Base-by-base conservation (phyloP, 164 flowering plant species). In the Piper betle region DNA sequence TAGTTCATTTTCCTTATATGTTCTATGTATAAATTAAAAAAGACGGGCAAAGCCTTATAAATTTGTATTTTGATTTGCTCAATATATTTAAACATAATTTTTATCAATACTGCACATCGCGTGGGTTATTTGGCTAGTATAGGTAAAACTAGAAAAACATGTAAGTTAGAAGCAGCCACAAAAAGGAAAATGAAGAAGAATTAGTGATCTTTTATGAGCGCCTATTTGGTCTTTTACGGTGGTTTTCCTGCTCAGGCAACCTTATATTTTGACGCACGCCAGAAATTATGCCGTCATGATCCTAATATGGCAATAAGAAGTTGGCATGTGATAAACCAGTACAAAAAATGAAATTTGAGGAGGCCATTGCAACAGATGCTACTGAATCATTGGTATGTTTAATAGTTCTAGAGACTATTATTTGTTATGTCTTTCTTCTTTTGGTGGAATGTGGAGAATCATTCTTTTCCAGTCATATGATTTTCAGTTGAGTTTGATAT, bases 271-370 rank as follows among this genome's bases (percentile, higher is more conserved):
- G 53, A 43, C 20, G 46, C 69, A 93, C 96, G 94, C 90, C 55
- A 90, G 88, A 75, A 88, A 66, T 53, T 88, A 56, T 69, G 79
- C 72, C 99, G 97, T 55, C 90, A 93, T 80, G 97, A 93, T 79
- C 94, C 92, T 63, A 95, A 93, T 78, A n/a, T n/a, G 99, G 97
- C 46, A 52, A 86, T 19, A 90, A 80, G 75, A 93, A 93, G 76
- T 68, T 93, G 76, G 99, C 90, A 74, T 93, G 99, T 74, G 99
- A 93, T 70, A 93, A 88, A 69, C 92, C 96, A 56, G 99, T 90
- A 13, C 82, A 83, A 87, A 93, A 93, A 76, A 82, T 88, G 37
- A 88, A 80, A 73, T 93, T 93, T 74, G 96, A 90, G 69, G 97
- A 93, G 75, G 99, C 99, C 55, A 93, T 93, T 75, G 71, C 99